A percentile compares a stretch with the other conserved stretches of the same genome.
phyloP scores from a whole-genome alignment of 2,329 filamentous ascomycete genomes.

The Alternaria sp. region DNA sequence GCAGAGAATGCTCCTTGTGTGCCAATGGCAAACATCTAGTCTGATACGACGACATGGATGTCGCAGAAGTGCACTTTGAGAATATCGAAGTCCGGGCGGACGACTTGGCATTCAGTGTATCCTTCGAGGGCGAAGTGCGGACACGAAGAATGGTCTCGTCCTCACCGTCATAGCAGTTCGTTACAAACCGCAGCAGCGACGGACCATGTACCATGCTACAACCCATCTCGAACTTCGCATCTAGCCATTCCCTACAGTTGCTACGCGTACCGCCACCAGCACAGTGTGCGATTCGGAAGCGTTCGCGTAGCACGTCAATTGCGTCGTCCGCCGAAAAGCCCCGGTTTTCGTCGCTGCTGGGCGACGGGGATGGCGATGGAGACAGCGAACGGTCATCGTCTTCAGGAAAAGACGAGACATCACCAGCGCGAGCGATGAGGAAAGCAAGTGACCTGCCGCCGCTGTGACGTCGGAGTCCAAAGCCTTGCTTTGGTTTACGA shows the following conservation, averaged over 20 bases:
- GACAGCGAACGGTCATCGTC: not conserved
- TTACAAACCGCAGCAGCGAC: not conserved
- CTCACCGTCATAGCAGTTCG: not conserved
- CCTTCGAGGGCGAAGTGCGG: not conserved
- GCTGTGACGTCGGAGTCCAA: not conserved
- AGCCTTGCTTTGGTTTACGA: not conserved
- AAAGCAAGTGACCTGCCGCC: conserved; percentile 3
- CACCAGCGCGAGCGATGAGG: not conserved
- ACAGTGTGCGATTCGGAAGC: not conserved
- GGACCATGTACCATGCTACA: not conserved
- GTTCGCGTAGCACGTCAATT: not conserved
- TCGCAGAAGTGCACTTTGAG: conserved; percentile 2
- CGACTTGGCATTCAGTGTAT: not conserved
- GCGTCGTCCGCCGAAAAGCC: not conserved
- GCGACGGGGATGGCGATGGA: not conserved
- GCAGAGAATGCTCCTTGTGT: not conserved
- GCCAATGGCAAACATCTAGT: not conserved
- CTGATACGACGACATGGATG: conserved; percentile 16
- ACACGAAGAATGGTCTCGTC: not conserved
- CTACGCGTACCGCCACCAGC: not conserved
- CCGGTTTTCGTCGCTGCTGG: not conserved
- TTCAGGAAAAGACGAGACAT: not conserved
- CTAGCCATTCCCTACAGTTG: not conserved
- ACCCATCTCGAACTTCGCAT: not conserved
- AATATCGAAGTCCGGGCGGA: conserved; percentile 6